These are phyloP conservation scores for Candida mesenterica DNA, from an alignment of 1,139 yeast species.

Conservation along the genomic window DNA sequence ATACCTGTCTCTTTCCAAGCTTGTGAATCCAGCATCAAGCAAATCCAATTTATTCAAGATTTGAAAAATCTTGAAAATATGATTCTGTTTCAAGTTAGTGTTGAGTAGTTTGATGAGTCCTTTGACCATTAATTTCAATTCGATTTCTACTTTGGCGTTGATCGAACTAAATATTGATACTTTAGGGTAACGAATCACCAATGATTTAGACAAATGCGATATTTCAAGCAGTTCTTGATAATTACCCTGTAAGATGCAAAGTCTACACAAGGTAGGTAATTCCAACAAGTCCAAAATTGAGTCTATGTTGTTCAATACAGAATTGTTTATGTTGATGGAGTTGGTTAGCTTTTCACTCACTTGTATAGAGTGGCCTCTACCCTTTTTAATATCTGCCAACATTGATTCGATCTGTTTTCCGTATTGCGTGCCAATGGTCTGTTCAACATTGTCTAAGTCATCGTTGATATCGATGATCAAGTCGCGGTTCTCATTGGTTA, in stretches of 20 bases:
- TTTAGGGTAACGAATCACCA: constrained; percentile 67
- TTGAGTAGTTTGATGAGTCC: constrained; percentile 68
- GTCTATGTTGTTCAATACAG: constrained; percentile 62
- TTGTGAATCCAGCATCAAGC: constrained; percentile 13
- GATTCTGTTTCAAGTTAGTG: constrained; percentile 75
- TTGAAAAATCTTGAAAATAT: constrained; percentile 73
- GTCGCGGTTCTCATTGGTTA: constrained; percentile 40
- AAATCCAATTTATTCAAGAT: constrained; percentile 65
- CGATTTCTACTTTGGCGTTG: constrained; percentile 52
- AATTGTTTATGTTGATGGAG: constrained; percentile 27
- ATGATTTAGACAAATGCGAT: constrained; percentile 65
- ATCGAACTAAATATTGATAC: constrained; percentile 56
- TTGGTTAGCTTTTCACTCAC: constrained; percentile 23
- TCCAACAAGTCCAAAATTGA: constrained; percentile 76
- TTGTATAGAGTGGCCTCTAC: constrained; percentile 9
- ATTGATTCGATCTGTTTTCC: constrained; percentile 23
- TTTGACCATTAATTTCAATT: constrained; percentile 61
- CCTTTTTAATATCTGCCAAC: constrained; percentile 9
- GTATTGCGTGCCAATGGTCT: constrained; percentile 23
- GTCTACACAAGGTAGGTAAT: constrained; percentile 74
- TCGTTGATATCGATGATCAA: constrained; percentile 39
- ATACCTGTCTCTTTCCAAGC: constrained; percentile 18
- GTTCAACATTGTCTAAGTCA: constrained; percentile 27
- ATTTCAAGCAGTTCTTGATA: constrained; percentile 87
- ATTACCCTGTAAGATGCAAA: constrained; percentile 85